Percentiles rank a stretch among this genome's conserved stretches.
phyloP scores from a whole-genome alignment of 192 early-diverging fungal species.

The Gryganskiella cystojenkinii region DNA sequence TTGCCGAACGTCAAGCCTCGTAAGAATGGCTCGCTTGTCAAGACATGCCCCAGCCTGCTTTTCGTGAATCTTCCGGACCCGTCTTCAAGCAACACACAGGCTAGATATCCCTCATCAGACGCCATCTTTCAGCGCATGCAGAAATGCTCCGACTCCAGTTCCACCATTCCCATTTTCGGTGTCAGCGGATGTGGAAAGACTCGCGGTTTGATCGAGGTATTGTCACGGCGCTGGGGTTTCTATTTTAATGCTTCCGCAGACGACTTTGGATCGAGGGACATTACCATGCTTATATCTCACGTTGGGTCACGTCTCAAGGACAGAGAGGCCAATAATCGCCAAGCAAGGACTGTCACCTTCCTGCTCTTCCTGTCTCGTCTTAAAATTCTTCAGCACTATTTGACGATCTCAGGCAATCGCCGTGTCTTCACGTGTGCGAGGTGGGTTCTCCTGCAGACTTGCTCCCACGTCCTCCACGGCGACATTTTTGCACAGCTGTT shows the following conservation, averaged over 20 bases:
- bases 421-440: conserved; percentile 3
- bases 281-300: neutral
- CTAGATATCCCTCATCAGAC: neutral
- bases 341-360: neutral
- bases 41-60: conserved; percentile 2
- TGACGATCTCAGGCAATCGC: neutral
- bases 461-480: conserved; percentile 5
- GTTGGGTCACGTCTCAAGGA: neutral
- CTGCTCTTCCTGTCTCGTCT: conserved; percentile 12
- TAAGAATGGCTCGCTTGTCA: neutral
- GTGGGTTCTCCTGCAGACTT: conserved; percentile 8
- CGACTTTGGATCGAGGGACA: neutral
- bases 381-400: conserved; percentile 3
- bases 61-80: neutral
- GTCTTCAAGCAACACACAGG: neutral
- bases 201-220: neutral
- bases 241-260: conserved; percentile 3
- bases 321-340: neutral
- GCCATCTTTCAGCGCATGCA: neutral
- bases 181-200: conserved; percentile 3
- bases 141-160: neutral
- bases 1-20: conserved; percentile 5
- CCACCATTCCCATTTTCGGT: conserved; percentile 4
- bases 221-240: conserved; percentile 1
- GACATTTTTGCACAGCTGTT: neutral